Base-by-base conservation (phyloP, 805 yeast species). In the Hemisphaericaspora nanyangensis region DNA sequence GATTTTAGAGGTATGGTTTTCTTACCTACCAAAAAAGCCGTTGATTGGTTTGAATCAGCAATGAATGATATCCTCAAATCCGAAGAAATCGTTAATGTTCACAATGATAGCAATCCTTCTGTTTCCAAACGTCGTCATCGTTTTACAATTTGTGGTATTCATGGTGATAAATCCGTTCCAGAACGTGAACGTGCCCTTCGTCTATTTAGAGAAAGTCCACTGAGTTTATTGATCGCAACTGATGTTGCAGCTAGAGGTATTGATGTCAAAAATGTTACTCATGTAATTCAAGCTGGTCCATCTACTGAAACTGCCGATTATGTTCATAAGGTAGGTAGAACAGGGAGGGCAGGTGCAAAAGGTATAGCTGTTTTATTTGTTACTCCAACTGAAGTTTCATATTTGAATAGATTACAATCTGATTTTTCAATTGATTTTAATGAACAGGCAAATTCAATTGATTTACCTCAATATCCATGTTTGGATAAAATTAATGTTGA, bases 191-290 rank as follows among this genome's bases (percentile, higher is more conserved):
- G 68, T 44, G 61, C 78, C 18, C 78, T 85, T 27, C 69, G 68
- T 36, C 54, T 55, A 26, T 85, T 82, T 68, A 75, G 80, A 47
- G 50, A 44, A 42, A 35, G 42, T 18, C 53, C 39, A 50, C 69
- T 60, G 20, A 85, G 87, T 40, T 56, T 90, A 32, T 70, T 91
- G 41, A 77, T 91, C 39, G 82, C 91, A 40, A 85, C 96, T 6
- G 95, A 89, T 63, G 97, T 91, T 43, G 95, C 90, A 45, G 96
- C 97, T 11, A 80, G 98, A 65, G 98, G 98, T 50, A 81, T 91
- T 83, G 97, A 91, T 68, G 86, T 91, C 74, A 93, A 90, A 40
- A 78, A 79, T 50, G 95, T 91, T 20, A 65, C 88, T 18, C 86
- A 87, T 56, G 97, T 91, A 37, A 67, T 85, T 51, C 97, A 91